Base-by-base conservation (phyloP, 2,329 filamentous ascomycete species). In the Berkeleyomyces rouxiae region DNA sequence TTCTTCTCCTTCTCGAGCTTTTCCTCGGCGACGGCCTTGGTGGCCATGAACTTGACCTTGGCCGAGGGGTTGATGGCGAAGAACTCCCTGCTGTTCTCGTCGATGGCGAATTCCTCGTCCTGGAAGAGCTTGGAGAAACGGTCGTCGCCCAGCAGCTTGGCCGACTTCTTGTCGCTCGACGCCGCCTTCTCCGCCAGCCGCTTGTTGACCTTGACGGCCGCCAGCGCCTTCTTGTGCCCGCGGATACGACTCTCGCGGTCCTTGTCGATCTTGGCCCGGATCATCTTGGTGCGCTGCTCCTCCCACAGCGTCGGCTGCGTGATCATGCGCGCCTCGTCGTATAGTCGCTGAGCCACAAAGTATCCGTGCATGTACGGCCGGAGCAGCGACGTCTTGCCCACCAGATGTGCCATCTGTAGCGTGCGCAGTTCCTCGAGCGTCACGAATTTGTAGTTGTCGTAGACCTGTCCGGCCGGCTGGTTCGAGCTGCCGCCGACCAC, bases 371-470 rank as follows among this genome's bases (percentile, higher is more conserved):
- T 99, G 71, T 99, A 99, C 51, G 93, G 93, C 53, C 92, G 82
- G 47, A 99, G 77, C 23, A 97, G 77, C 70, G 88, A 93, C 37
- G 90, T 95, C 68, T 90, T 91, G 67, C 92, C 92, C 63, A 99
- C 81, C 58, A 99, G 79, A 71, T 97, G 92, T 61, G 88, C 86
- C 70, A 99, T 74, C 71, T 89, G 95, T 67, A 99, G 81, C 43
- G 86, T 83, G 68, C 88, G 87, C 61, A 99, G 79, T 72, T 99
- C 91, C 51, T 88, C 84, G 65, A 90, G 74, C 1, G 92, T 96
- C 70, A 99, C 78, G 82, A 99, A 99, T 75, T 97, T 99, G 82
- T 92, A 97, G 74, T 99, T 97, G 75, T 99, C 93, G 77, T 99
- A 99, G 7, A 93, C 89, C 68, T 93, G 86, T 39, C 86, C 86